Percentiles rank a stretch among this genome's conserved stretches.
These are phyloP conservation scores for Bruguiera sexangula DNA, from an alignment of 345 rosid species.

Conservation along the genomic window DNA sequence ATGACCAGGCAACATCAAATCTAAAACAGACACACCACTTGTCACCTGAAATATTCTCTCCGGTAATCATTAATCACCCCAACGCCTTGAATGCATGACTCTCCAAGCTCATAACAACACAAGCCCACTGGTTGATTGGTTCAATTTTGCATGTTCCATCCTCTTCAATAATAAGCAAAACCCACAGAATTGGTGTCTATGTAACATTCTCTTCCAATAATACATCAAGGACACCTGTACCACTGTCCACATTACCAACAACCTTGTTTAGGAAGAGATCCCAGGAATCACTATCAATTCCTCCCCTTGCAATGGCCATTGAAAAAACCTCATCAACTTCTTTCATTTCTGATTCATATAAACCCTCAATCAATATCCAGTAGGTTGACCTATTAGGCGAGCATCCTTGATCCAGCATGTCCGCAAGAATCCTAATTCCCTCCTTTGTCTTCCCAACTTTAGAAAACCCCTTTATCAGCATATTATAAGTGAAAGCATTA, in stretches of 20 bases:
- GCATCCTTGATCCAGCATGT: slow-evolving; percentile 75
- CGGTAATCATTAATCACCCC: no score
- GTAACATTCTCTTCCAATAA: slow-evolving; percentile 32
- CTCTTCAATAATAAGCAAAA: no score
- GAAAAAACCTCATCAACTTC: slow-evolving; percentile 48
- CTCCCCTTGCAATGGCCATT: slow-evolving; percentile 44
- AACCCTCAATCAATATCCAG: slow-evolving; percentile 47
- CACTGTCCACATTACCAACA: slow-evolving; percentile 38
- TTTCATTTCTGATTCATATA: slow-evolving; percentile 39
- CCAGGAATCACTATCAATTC: slow-evolving; percentile 55
- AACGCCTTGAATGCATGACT: background rate
- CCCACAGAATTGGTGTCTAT: background rate
- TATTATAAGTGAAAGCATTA: slow-evolving; percentile 67
- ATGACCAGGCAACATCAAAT: background rate
- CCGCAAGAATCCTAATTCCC: slow-evolving; percentile 61
- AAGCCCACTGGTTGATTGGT: background rate
- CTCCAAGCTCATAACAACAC: no score
- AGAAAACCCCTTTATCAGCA: slow-evolving; percentile 67
- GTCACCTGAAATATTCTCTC: background rate
- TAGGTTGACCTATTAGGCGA: slow-evolving; percentile 56
- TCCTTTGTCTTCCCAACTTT: slow-evolving; percentile 63
- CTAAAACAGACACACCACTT: background rate
- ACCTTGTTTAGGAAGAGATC: slow-evolving; percentile 45
- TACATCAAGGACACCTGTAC: slow-evolving; percentile 31
- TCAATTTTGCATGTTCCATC: background rate